Evolutionary conservation across 768 basidiomycete genomes (phyloP).

Genomic region (Exsudoporus frostii): DNA sequence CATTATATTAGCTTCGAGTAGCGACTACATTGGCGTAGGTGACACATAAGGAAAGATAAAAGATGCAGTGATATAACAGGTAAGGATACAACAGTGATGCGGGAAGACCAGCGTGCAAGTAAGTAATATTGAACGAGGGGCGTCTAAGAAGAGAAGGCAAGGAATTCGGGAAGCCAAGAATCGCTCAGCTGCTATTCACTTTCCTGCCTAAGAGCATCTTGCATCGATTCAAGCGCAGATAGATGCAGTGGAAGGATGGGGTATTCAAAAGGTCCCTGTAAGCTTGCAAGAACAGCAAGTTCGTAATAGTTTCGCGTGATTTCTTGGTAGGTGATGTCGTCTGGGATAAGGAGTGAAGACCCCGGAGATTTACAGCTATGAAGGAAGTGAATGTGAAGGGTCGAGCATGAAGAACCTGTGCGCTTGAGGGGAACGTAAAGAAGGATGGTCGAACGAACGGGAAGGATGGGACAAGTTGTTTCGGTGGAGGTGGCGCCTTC

Average conservation of each 20-base stretch:
- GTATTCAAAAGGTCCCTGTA: slow-evolving; percentile 44
- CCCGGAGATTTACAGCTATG: slow-evolving; percentile 42
- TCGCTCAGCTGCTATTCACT: slow-evolving; percentile 11
- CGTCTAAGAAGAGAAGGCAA: slow-evolving; percentile 15
- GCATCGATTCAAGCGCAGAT: slow-evolving; percentile 66
- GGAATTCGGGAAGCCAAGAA: not conserved
- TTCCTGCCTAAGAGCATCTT: slow-evolving; percentile 35
- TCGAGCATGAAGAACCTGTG: slow-evolving; percentile 41
- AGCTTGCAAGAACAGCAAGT: slow-evolving; percentile 55
- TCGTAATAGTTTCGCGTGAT: slow-evolving; percentile 69
- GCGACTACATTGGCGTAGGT: slow-evolving; percentile 15
- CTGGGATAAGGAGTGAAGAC: slow-evolving; percentile 36
- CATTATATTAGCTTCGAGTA: slow-evolving; percentile 16
- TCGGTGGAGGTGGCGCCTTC: slow-evolving; percentile 23
- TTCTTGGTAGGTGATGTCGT: slow-evolving; percentile 43
- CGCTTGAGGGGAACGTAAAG: slow-evolving; percentile 49
- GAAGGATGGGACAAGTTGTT: slow-evolving; percentile 43
- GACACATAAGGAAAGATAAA: slow-evolving; percentile 21
- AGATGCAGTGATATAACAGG: slow-evolving; percentile 22
- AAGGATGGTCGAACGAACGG: slow-evolving; percentile 56
- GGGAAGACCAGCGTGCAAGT: slow-evolving; percentile 9
- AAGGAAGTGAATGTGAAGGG: slow-evolving; percentile 59
- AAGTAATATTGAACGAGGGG: slow-evolving; percentile 5
- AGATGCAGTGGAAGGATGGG: slow-evolving; percentile 70
- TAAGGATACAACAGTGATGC: slow-evolving; percentile 32